A percentile compares a stretch with the other conserved stretches of the same genome.
Evolutionary conservation across 345 rosid species (phyloP).

Genomic region (Linum lewisii): DNA sequence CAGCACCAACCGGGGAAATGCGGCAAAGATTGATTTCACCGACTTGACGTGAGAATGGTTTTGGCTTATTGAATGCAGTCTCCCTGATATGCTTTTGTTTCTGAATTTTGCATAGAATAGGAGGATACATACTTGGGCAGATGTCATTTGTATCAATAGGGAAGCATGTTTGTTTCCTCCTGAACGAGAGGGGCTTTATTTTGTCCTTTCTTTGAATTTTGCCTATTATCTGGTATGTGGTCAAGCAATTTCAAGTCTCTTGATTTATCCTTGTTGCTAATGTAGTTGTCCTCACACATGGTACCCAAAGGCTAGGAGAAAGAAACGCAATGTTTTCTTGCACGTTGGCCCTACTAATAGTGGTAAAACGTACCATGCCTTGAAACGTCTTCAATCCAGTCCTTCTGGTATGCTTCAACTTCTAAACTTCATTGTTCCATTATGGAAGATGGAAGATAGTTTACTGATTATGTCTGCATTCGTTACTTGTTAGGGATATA

Average conservation of each 20-base stretch:
- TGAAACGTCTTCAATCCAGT: conserved; percentile 63
- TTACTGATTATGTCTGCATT: background rate
- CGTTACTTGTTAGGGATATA: conserved; percentile 51
- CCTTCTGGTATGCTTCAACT: conserved; percentile 51
- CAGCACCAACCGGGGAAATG: background rate
- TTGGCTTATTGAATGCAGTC: background rate
- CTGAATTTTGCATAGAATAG: too few relatives aligned
- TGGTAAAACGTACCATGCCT: conserved; percentile 80
- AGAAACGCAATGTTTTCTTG: conserved; percentile 65
- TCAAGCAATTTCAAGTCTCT: background rate
- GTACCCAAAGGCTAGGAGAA: conserved; percentile 77
- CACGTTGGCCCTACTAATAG: conserved; percentile 96
- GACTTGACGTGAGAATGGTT: conserved; percentile 67
- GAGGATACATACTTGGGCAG: background rate
- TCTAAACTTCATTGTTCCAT: conserved; percentile 4
- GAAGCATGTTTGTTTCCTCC: background rate
- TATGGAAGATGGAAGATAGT: background rate
- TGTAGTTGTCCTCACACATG: conserved; percentile 74
- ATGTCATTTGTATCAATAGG: background rate
- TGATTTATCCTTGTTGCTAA: background rate
- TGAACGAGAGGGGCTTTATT: background rate
- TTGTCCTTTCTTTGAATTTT: background rate
- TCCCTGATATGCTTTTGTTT: too few relatives aligned
- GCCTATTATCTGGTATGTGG: conserved; percentile 1
- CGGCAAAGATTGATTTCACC: conserved; percentile 45